Conservation (phyloP, 1,284 basidiomycete genomes). For the Leccinum pachyderme region DNA sequence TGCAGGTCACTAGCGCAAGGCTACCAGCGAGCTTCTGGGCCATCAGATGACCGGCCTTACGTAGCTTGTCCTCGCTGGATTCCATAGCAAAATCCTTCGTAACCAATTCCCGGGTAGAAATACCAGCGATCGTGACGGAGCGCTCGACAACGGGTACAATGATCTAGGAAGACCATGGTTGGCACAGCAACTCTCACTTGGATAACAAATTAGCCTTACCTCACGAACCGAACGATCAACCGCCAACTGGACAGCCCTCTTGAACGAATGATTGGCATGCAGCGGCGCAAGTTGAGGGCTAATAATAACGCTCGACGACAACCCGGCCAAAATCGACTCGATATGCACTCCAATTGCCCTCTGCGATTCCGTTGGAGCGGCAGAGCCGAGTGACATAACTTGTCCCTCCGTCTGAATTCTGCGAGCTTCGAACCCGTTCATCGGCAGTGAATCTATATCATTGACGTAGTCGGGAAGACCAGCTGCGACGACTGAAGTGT, state of each 20-base stretch:
- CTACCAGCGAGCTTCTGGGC: conserved; percentile 96
- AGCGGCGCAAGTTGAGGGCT: conserved; percentile 72
- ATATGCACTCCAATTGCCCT: conserved; percentile 68
- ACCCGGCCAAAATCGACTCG: conserved; percentile 74
- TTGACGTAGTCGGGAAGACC: conserved; percentile 68
- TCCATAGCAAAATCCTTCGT: conserved; percentile 98
- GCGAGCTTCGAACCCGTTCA: conserved; percentile 60
- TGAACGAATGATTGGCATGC: conserved; percentile 80
- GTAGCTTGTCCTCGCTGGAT: conserved; percentile 86
- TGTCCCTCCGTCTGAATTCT: conserved; percentile 53
- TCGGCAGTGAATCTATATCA: conserved; percentile 69
- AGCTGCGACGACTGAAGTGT: conserved; percentile 45
- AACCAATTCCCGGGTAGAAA: conserved; percentile 94
- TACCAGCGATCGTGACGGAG: conserved; percentile 98
- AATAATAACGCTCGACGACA: conserved; percentile 78
- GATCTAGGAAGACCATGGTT: conserved; percentile 51
- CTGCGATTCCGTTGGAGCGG: conserved; percentile 56
- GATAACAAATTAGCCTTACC: conserved; percentile 40
- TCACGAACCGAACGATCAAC: conserved; percentile 96
- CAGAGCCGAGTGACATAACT: conserved; percentile 55
- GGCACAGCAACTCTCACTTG: neutral
- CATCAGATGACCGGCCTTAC: conserved; percentile 94
- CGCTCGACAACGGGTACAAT: conserved; percentile 97
- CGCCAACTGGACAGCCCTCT: conserved; percentile 88
- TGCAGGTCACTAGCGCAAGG: conserved; percentile 96